Conservation (phyloP, 2,329 filamentous ascomycete genomes). For the Aureobasidium sp. region DNA sequence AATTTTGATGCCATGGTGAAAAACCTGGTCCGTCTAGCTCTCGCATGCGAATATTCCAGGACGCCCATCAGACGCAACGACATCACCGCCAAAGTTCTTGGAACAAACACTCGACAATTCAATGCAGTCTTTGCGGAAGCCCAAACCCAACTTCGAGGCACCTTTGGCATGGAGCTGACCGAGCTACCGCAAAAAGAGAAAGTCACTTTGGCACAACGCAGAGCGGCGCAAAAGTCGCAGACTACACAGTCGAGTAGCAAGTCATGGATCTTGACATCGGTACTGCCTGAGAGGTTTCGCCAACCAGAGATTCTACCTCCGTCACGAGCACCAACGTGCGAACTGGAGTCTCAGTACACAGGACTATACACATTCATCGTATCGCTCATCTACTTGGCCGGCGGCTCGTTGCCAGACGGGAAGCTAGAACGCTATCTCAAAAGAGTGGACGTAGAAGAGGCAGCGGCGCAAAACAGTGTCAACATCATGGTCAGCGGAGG, state of each 20-base stretch:
- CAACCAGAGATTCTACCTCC: conserved; percentile 59
- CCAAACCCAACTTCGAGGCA: conserved; percentile 60
- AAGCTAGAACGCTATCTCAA: conserved; percentile 71
- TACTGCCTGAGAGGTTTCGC: conserved; percentile 62
- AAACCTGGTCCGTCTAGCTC: conserved; percentile 54
- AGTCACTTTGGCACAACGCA: conserved; percentile 69
- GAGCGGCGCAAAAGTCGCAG: conserved; percentile 54
- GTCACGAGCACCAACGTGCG: conserved; percentile 56
- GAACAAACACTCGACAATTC: conserved; percentile 61
- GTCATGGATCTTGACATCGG: conserved; percentile 67
- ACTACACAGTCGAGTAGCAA: conserved; percentile 17
- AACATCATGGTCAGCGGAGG: conserved; percentile 7
- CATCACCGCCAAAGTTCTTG: conserved; percentile 61
- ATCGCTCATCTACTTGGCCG: conserved; percentile 64
- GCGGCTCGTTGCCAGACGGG: conserved; percentile 66
- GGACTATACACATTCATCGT: conserved; percentile 77
- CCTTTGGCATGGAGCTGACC: conserved; percentile 89
- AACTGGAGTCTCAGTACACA: conserved; percentile 70
- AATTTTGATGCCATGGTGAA: conserved; percentile 46
- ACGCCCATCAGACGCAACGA: conserved; percentile 52
- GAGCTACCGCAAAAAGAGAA: conserved; percentile 79
- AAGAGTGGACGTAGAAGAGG: conserved; percentile 67
- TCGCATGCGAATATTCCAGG: conserved; percentile 55
- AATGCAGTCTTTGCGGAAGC: conserved; percentile 69
- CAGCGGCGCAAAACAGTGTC: conserved; percentile 30